A percentile compares a stretch with the other conserved stretches of the same genome.
Evolutionary conservation across 2,329 filamentous ascomycete species (phyloP).

Genomic region (Aspergillus aculeatinus): DNA sequence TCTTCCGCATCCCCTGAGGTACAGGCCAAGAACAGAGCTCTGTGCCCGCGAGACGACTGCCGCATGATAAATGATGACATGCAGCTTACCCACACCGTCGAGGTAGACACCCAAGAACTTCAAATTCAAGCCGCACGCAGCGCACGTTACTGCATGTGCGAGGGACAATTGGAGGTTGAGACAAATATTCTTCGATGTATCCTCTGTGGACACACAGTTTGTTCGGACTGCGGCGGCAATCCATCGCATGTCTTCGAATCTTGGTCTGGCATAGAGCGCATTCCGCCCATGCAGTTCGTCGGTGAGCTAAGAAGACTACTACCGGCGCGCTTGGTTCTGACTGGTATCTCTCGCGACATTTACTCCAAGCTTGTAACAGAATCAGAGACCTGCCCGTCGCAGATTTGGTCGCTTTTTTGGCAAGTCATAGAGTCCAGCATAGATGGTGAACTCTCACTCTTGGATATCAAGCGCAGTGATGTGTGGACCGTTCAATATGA

Average conservation of each 20-base stretch:
- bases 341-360: slow-evolving; percentile 26
- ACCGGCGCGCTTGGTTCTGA: slow-evolving; percentile 43
- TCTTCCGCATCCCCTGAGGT: background rate
- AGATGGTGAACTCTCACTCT: slow-evolving; percentile 30
- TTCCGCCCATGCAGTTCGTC: slow-evolving; percentile 47
- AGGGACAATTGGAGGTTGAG: slow-evolving; percentile 47
- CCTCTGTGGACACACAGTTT: slow-evolving; percentile 57
- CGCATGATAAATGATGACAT: slow-evolving; percentile 17
- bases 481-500: slow-evolving; percentile 34
- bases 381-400: slow-evolving; percentile 14
- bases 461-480: slow-evolving; percentile 30
- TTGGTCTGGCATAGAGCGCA: slow-evolving; percentile 29
- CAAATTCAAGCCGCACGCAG: slow-evolving; percentile 32
- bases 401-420: slow-evolving; percentile 36
- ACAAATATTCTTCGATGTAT: slow-evolving; percentile 49
- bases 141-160: slow-evolving; percentile 57
- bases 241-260: slow-evolving; percentile 50
- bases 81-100: slow-evolving; percentile 4
- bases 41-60: slow-evolving; percentile 13
- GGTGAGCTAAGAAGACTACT: slow-evolving; percentile 42
- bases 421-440: slow-evolving; percentile 28
- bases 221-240: slow-evolving; percentile 54
- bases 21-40: slow-evolving; percentile 6
- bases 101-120: slow-evolving; percentile 20
- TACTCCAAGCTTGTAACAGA: slow-evolving; percentile 23